Evolutionary conservation across 2,329 filamentous ascomycete genomes (phyloP).

Genomic region (Colletotrichum sp.): DNA sequence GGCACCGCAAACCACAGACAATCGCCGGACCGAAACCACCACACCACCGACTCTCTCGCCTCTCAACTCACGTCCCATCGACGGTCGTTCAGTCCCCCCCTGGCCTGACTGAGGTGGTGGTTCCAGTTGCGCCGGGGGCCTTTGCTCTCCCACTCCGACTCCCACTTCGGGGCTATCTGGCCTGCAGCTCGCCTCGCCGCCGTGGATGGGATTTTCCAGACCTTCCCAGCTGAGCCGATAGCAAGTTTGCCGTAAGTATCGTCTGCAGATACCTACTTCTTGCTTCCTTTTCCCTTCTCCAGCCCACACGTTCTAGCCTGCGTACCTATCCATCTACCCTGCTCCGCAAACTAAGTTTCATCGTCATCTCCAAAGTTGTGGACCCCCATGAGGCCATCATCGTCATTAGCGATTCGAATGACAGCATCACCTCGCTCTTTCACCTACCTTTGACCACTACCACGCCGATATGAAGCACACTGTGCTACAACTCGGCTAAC

Average conservation of each 20-base stretch:
- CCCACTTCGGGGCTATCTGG: constrained; percentile 10
- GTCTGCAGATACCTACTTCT: neutral
- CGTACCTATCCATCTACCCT: neutral
- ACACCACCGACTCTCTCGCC: neutral
- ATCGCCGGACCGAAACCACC: neutral
- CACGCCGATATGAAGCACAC: constrained; percentile 6
- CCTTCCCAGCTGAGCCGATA: constrained; percentile 1
- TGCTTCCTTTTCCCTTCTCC: neutral
- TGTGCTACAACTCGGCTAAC: constrained; percentile 8
- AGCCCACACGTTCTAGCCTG: neutral
- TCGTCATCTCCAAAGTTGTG: neutral
- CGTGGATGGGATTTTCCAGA: constrained; percentile 9
- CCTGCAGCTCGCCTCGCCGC: constrained; percentile 16
- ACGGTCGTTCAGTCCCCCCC: neutral
- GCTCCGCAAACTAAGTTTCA: neutral
- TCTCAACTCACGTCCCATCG: neutral
- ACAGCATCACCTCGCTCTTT: neutral
- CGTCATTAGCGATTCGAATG: constrained; percentile 1
- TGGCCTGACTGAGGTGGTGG: neutral
- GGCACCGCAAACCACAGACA: neutral
- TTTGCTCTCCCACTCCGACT: constrained; percentile 2
- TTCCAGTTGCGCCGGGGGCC: constrained; percentile 13
- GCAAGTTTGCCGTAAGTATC: constrained; percentile 8
- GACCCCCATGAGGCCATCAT: neutral
- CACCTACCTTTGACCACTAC: neutral